Evolutionary conservation across 495 filamentous ascomycete species (phyloP).

Genomic region (Astrothelium subdiscretum): DNA sequence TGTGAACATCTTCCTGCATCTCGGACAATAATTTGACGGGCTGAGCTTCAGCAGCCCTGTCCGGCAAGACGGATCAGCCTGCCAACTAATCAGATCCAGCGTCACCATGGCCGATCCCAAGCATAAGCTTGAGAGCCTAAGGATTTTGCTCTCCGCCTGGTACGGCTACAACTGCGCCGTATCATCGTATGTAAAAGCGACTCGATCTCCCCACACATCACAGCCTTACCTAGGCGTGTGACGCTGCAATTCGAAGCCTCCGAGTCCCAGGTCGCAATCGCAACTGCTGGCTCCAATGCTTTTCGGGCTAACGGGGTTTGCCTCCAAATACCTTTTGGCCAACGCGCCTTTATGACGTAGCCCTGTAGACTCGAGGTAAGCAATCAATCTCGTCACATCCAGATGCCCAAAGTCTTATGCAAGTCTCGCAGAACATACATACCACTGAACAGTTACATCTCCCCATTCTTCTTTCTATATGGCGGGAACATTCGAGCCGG

Average conservation of each 20-base stretch:
- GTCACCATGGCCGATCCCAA: background rate
- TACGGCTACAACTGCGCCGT: background rate
- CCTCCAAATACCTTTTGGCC: background rate
- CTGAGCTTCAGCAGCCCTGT: background rate
- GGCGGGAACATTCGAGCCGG: background rate
- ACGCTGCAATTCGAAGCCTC: background rate
- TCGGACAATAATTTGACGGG: background rate
- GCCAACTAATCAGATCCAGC: background rate
- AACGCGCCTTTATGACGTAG: conserved; percentile 2
- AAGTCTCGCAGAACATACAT: background rate
- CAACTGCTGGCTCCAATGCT: background rate
- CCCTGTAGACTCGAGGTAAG: background rate
- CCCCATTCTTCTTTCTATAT: background rate
- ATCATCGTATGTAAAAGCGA: background rate
- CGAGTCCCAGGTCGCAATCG: background rate
- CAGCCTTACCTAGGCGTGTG: background rate
- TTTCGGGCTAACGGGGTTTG: background rate
- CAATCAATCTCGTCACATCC: background rate
- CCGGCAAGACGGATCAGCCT: background rate
- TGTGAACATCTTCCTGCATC: background rate
- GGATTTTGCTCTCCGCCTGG: background rate
- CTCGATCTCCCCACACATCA: background rate
- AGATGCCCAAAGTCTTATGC: background rate
- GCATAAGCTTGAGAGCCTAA: background rate
- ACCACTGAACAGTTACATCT: background rate